Percentiles rank a stretch among this genome's conserved stretches.
Conservation (phyloP, 495 filamentous ascomycete genomes). For the Pyrenopolyporus hunteri region DNA sequence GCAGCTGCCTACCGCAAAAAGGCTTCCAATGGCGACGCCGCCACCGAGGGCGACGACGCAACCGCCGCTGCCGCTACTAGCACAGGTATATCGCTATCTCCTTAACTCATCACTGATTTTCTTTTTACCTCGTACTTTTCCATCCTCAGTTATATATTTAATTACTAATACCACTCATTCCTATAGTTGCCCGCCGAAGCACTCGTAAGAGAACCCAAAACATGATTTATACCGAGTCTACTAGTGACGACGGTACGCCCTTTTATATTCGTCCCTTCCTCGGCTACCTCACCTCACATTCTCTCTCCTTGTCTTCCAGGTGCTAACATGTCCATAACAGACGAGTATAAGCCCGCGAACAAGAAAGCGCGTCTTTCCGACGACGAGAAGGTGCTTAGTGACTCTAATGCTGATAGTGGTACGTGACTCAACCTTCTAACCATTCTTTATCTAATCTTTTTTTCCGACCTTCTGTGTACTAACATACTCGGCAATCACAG, state of each 20-base stretch:
- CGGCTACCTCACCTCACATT: neutral
- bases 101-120: neutral
- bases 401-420: neutral
- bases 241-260: conserved; percentile 7
- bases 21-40: neutral
- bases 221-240: neutral
- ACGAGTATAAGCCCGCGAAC: neutral
- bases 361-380: neutral
- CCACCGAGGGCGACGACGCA: neutral
- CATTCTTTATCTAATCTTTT: neutral
- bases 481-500: neutral
- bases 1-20: conserved; percentile 1
- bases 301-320: neutral
- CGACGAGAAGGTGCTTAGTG: neutral
- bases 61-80: neutral
- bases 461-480: neutral
- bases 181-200: neutral
- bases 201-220: neutral
- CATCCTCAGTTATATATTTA: neutral
- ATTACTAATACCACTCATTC: neutral
- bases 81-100: neutral
- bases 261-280: neutral
- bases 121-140: neutral
- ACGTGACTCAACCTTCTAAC: neutral
- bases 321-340: conserved; percentile 8